Percentiles rank a stretch among this genome's conserved stretches.
Conservation (phyloP, 2,329 filamentous ascomycete species). For the Penicillium italicum region DNA sequence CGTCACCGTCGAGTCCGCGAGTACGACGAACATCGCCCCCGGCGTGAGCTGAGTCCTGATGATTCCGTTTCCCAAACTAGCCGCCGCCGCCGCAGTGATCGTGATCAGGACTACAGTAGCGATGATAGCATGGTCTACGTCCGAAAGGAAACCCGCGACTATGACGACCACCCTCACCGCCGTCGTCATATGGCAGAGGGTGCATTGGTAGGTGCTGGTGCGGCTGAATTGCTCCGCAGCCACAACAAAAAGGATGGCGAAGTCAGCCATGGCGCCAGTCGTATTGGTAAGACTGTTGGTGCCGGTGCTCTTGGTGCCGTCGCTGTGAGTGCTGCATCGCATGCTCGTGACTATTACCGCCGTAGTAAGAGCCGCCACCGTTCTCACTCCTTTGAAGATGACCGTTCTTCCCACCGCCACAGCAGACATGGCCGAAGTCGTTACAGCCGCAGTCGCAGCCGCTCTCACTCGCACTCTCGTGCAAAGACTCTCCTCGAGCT, state of each 20-base stretch:
- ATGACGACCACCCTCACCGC: slow-evolving; percentile 49
- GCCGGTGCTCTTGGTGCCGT: slow-evolving; percentile 61
- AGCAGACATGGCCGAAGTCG: slow-evolving; percentile 29
- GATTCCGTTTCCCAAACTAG: slow-evolving; percentile 53
- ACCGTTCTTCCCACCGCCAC: slow-evolving; percentile 36
- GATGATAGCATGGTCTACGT: slow-evolving; percentile 62
- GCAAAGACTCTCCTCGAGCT: slow-evolving; percentile 53
- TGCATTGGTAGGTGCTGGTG: slow-evolving; percentile 58
- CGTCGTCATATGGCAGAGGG: slow-evolving; percentile 60
- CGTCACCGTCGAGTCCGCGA: slow-evolving; percentile 55
- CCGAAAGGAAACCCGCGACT: slow-evolving; percentile 48
- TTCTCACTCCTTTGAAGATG: slow-evolving; percentile 41
- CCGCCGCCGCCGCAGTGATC: slow-evolving; percentile 37
- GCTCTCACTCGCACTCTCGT: slow-evolving; percentile 49
- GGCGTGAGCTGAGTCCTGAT: slow-evolving; percentile 49
- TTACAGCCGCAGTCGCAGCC: slow-evolving; percentile 37
- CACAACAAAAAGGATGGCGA: slow-evolving; percentile 57
- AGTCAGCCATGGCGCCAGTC: slow-evolving; percentile 50
- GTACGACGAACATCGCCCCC: slow-evolving; percentile 48
- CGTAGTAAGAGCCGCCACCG: slow-evolving; percentile 44
- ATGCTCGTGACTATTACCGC: slow-evolving; percentile 49
- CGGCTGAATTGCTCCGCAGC: slow-evolving; percentile 57
- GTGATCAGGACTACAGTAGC: slow-evolving; percentile 50
- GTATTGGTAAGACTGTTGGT: slow-evolving; percentile 51
- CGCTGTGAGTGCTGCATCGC: slow-evolving; percentile 56